Percentiles rank a stretch among this genome's conserved stretches.
These are phyloP conservation scores for Venturia aucupariae DNA, from an alignment of 2,329 filamentous ascomycete species.

Conservation along the genomic window DNA sequence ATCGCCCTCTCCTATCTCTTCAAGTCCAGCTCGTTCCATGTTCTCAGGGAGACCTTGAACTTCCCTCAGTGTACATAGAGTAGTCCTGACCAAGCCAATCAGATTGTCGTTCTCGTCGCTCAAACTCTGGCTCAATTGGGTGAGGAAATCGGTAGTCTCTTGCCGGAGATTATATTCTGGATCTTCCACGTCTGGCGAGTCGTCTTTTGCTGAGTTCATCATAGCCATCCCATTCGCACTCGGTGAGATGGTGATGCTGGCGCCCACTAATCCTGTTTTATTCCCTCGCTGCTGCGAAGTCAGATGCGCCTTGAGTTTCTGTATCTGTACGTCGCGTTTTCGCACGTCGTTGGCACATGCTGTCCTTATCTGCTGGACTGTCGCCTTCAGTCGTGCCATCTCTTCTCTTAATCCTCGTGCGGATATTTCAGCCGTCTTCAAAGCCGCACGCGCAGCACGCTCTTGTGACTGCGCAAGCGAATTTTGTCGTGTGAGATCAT, in stretches of 20 bases:
- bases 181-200: constrained; percentile 42
- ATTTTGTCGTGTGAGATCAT: constrained; percentile 48
- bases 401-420: constrained; percentile 77
- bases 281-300: constrained; percentile 50
- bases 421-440: constrained; percentile 64
- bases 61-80: constrained; percentile 61
- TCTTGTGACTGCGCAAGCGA: constrained; percentile 60
- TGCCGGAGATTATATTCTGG: constrained; percentile 62
- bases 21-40: constrained; percentile 21
- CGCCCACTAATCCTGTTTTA: constrained; percentile 35
- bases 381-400: constrained; percentile 64
- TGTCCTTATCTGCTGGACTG: constrained; percentile 72
- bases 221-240: constrained; percentile 2
- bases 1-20: constrained; percentile 26
- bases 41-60: constrained; percentile 44
- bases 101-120: constrained; percentile 89
- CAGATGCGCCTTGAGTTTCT: constrained; percentile 79
- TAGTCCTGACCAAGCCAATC: constrained; percentile 60
- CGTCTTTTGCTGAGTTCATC: constrained; percentile 33
- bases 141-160: constrained; percentile 88
- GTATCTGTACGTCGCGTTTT: constrained; percentile 81
- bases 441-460: constrained; percentile 56
- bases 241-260: constrained; percentile 39
- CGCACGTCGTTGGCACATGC: constrained; percentile 86
- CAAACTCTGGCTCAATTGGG: constrained; percentile 69